phyloP scores from a whole-genome alignment of 768 basidiomycete species.

The Tulasnella calospora region DNA sequence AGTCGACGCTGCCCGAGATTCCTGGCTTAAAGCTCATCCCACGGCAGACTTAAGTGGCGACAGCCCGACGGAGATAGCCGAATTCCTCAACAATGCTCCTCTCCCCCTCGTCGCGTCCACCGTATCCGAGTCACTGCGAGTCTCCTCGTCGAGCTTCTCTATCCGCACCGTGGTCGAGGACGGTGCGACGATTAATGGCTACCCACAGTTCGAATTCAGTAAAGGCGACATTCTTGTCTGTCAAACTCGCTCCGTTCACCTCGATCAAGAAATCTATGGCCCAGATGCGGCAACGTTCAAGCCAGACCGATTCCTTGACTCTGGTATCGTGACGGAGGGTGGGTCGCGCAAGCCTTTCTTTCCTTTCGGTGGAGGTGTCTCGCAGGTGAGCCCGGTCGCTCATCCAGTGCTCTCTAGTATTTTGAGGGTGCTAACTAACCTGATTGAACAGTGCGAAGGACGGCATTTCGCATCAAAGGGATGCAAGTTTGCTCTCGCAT shows the following conservation, averaged over 20 bases:
- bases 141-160: background rate
- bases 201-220: background rate
- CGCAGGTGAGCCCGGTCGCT: background rate
- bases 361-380: background rate
- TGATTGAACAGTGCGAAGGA: background rate
- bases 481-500: background rate
- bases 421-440: background rate
- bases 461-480: background rate
- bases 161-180: background rate
- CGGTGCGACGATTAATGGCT: background rate
- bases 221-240: slow-evolving; percentile 11
- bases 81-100: background rate
- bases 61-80: background rate
- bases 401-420: background rate
- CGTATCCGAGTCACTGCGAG: background rate
- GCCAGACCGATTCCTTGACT: background rate
- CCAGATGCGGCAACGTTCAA: background rate
- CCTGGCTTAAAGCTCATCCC: background rate
- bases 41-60: background rate
- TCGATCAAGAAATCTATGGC: background rate
- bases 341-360: background rate
- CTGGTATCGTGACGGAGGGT: background rate
- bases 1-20: background rate
- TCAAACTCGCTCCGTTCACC: slow-evolving; percentile 5
- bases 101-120: background rate